A percentile compares a stretch with the other conserved stretches of the same genome.
Evolutionary conservation across 352 stramenopile species (phyloP).

Genomic region (Thalassiosira exigua): DNA sequence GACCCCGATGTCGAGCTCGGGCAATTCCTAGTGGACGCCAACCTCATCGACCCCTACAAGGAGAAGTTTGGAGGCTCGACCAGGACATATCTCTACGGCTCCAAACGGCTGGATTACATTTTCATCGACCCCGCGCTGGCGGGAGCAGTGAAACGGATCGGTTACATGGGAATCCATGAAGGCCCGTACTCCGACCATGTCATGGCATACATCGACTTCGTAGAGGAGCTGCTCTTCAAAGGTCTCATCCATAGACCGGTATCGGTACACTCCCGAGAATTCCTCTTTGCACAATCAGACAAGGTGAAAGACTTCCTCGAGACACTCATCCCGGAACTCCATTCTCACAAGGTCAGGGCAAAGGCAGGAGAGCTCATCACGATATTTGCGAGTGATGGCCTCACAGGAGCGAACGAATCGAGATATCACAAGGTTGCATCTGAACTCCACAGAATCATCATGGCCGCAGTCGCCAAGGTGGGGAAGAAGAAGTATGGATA

Average conservation of each 20-base stretch:
- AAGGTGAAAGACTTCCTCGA: slow-evolving; percentile 17
- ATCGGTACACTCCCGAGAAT: slow-evolving; percentile 1
- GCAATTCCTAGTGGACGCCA: not conserved
- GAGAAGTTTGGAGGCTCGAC: not conserved
- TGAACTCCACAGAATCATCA: slow-evolving; percentile 1
- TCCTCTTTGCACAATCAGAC: slow-evolving; percentile 26
- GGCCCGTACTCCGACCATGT: slow-evolving; percentile 9
- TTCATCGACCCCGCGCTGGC: not conserved
- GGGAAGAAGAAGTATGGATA: slow-evolving; percentile 26
- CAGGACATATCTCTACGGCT: slow-evolving; percentile 22
- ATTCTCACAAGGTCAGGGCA: not conserved
- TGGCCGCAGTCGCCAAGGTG: not conserved
- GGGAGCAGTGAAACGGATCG: not conserved
- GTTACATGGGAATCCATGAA: slow-evolving; percentile 12
- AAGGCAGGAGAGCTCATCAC: not conserved
- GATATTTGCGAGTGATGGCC: not conserved
- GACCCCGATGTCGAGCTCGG: too few relatives aligned
- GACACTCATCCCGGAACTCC: not conserved
- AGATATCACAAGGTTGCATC: not conserved
- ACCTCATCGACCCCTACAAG: slow-evolving; percentile 18
- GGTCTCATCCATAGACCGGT: slow-evolving; percentile 21
- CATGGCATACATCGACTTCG: slow-evolving; percentile 30
- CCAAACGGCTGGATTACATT: slow-evolving; percentile 31
- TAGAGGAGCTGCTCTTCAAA: slow-evolving; percentile 16
- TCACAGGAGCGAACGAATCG: not conserved